Evolutionary conservation across 2,329 filamentous ascomycete genomes (phyloP).

Genomic region (Corynespora cassiicola): DNA sequence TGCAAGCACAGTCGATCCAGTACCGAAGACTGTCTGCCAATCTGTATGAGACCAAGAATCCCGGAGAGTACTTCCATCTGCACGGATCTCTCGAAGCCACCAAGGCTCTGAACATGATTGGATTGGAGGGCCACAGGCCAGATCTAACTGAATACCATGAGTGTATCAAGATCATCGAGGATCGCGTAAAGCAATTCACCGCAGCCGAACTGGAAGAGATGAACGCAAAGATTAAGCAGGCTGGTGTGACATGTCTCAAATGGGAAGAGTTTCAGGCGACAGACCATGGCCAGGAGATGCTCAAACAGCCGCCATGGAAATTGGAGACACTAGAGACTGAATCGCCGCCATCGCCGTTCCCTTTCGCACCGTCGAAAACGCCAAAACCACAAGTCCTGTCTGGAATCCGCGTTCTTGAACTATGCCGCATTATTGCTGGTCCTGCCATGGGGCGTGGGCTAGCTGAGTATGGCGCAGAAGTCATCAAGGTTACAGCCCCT

Average conservation of each 20-base stretch:
- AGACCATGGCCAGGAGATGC: conserved; percentile 49
- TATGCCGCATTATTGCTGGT: conserved; percentile 78
- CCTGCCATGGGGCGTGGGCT: conserved; percentile 75
- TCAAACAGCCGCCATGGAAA: conserved; percentile 52
- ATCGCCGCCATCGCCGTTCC: conserved; percentile 59
- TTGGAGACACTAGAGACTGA: conserved; percentile 59
- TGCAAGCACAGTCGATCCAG: conserved; percentile 72
- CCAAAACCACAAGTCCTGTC: conserved; percentile 50
- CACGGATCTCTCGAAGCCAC: conserved; percentile 77
- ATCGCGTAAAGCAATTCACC: conserved; percentile 49
- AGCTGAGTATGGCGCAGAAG: conserved; percentile 77
- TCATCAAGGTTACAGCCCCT: conserved; percentile 74
- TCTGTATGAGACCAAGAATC: conserved; percentile 71
- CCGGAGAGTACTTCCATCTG: conserved; percentile 75
- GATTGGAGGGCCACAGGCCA: conserved; percentile 66
- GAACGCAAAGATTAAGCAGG: conserved; percentile 50
- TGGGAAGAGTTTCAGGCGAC: conserved; percentile 49
- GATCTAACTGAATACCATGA: conserved; percentile 60
- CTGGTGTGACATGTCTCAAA: conserved; percentile 50
- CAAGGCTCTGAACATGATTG: conserved; percentile 73
- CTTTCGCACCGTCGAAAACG: conserved; percentile 46
- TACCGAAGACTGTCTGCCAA: conserved; percentile 78
- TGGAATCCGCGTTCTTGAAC: conserved; percentile 75
- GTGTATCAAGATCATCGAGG: conserved; percentile 49
- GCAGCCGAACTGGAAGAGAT: conserved; percentile 49